Evolutionary conservation across 2,329 filamentous ascomycete species (phyloP).

Genomic region (Colletotrichum sp.): DNA sequence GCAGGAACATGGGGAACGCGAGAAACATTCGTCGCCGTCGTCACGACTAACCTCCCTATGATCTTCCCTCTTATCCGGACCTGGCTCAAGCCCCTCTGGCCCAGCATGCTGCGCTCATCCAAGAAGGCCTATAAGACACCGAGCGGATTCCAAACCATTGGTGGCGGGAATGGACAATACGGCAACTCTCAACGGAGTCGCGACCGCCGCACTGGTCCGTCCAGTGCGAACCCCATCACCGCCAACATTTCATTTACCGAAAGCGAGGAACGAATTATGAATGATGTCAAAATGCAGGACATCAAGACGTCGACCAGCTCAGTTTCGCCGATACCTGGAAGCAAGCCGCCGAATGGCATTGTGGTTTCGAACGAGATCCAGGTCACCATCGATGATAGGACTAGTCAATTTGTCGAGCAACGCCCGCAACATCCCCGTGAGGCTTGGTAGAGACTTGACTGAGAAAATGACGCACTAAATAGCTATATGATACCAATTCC

Average conservation of each 20-base stretch:
- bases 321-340: constrained; percentile 19
- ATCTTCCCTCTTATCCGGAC: constrained; percentile 49
- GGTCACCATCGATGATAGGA: constrained; percentile 30
- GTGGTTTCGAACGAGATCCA: constrained; percentile 47
- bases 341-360: constrained; percentile 32
- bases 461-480: neutral
- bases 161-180: constrained; percentile 19
- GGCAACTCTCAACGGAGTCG: constrained; percentile 24
- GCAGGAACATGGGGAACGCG: constrained; percentile 48
- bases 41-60: constrained; percentile 49
- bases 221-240: constrained; percentile 37
- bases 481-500: neutral
- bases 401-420: neutral
- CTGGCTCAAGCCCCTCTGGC: constrained; percentile 38
- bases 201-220: constrained; percentile 30
- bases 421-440: neutral
- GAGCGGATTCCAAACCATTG: constrained; percentile 16
- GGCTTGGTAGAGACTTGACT: neutral
- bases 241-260: constrained; percentile 40
- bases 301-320: constrained; percentile 28
- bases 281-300: constrained; percentile 43
- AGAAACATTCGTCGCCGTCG: constrained; percentile 48
- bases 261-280: constrained; percentile 46
- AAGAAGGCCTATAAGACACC: constrained; percentile 22
- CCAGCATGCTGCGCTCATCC: constrained; percentile 34